These are phyloP conservation scores for Madurella fahalii DNA, from an alignment of 2,329 filamentous ascomycete species.

Conservation along the genomic window DNA sequence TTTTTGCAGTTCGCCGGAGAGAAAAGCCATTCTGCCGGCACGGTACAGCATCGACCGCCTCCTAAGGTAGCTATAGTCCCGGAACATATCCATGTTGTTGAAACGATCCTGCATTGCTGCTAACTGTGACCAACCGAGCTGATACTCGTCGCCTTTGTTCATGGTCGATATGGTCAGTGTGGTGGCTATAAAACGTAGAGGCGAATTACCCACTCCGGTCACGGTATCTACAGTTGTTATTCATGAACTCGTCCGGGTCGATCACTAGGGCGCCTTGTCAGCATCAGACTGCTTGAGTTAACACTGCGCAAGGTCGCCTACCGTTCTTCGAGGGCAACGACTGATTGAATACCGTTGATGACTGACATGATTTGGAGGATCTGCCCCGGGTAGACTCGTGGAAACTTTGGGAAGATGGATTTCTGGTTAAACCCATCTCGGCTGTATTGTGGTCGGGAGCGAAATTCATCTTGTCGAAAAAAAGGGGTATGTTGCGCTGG, in stretches of 20 bases:
- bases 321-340: neutral
- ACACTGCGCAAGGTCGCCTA: neutral
- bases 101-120: conserved; percentile 2
- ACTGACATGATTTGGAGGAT: neutral
- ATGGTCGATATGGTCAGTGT: neutral
- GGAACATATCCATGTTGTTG: conserved; percentile 6
- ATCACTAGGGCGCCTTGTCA: neutral
- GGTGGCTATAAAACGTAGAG: neutral
- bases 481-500: neutral
- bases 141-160: neutral
- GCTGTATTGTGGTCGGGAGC: conserved; percentile 1
- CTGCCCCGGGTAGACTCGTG: neutral
- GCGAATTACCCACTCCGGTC: neutral
- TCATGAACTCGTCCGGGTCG: neutral
- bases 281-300: neutral
- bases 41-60: neutral
- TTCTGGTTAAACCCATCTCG: neutral
- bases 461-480: neutral
- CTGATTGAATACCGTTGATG: neutral
- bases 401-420: neutral
- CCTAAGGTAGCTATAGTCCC: neutral
- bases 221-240: neutral
- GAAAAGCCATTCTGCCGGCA: neutral
- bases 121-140: conserved; percentile 3
- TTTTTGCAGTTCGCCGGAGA: neutral